Conservation (phyloP, 2,329 filamentous ascomycete genomes). For the Trichoderma harzianum region DNA sequence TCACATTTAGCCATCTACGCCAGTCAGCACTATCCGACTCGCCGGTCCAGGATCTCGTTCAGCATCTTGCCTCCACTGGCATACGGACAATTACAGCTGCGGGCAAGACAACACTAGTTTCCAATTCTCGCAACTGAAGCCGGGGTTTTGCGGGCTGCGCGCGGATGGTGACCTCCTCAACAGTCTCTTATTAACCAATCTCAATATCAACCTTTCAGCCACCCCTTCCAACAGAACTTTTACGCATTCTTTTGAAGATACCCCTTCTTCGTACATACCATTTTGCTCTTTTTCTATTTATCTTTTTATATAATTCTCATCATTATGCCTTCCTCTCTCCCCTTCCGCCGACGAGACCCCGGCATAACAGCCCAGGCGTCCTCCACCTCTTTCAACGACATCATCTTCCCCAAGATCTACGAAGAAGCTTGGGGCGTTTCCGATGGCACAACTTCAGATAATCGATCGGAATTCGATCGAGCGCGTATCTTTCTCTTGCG, state of each 20-base stretch:
- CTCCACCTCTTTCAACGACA: slow-evolving; percentile 25
- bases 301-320: no score
- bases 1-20: slow-evolving; percentile 11
- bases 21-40: slow-evolving; percentile 14
- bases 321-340: slow-evolving; percentile 6
- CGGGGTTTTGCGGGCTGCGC: background rate
- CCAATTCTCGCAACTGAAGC: background rate
- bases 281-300: background rate
- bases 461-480: slow-evolving; percentile 30
- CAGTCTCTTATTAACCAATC: background rate
- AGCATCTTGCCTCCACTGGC: background rate
- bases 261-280: background rate
- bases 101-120: background rate
- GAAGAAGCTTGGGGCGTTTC: slow-evolving; percentile 32
- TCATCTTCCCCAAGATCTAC: slow-evolving; percentile 32
- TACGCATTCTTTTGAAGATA: background rate
- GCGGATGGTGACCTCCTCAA: background rate
- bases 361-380: background rate
- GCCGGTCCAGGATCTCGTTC: background rate
- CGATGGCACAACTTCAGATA: slow-evolving; percentile 20
- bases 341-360: slow-evolving; percentile 19
- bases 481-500: slow-evolving; percentile 32
- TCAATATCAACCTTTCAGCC: background rate
- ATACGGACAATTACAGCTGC: background rate
- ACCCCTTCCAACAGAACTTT: background rate